Conservation (phyloP, 1,284 basidiomycete genomes). For the Amylostereum areolatum region DNA sequence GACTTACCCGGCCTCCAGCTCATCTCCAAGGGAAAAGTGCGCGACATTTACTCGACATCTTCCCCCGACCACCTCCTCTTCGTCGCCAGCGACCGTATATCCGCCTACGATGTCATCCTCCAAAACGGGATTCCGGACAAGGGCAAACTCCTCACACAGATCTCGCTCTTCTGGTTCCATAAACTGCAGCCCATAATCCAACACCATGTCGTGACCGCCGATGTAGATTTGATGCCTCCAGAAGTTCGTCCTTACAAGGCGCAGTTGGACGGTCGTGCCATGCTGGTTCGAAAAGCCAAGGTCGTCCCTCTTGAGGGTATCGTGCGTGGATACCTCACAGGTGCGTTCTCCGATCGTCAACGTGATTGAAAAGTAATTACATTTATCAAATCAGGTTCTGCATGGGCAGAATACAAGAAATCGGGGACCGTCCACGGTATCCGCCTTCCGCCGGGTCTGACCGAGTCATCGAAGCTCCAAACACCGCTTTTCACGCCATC, state of each 20-base stretch:
- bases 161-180: constrained; percentile 95
- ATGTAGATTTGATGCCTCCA: constrained; percentile 69
- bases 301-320: constrained; percentile 97
- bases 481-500: constrained; percentile 93
- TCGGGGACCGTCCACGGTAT: constrained; percentile 89
- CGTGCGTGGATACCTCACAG: constrained; percentile 93
- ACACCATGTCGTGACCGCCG: constrained; percentile 80
- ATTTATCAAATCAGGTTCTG: constrained; percentile 62
- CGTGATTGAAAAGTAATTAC: background rate
- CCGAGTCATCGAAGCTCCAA: constrained; percentile 83
- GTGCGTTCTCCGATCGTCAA: constrained; percentile 33
- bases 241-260: constrained; percentile 65
- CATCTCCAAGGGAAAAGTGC: constrained; percentile 86
- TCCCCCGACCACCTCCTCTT: constrained; percentile 76
- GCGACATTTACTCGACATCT: constrained; percentile 82
- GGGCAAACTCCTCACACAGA: constrained; percentile 83
- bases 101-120: constrained; percentile 94
- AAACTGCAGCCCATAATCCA: constrained; percentile 75
- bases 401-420: constrained; percentile 92
- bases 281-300: constrained; percentile 89
- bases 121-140: constrained; percentile 92
- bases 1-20: constrained; percentile 54
- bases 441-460: constrained; percentile 64
- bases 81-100: constrained; percentile 94
- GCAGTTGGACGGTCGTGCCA: constrained; percentile 79